Percentiles rank a stretch among this genome's conserved stretches.
These are phyloP conservation scores for Hymenoscyphus infarciens DNA, from an alignment of 2,329 filamentous ascomycete species.

Conservation along the genomic window DNA sequence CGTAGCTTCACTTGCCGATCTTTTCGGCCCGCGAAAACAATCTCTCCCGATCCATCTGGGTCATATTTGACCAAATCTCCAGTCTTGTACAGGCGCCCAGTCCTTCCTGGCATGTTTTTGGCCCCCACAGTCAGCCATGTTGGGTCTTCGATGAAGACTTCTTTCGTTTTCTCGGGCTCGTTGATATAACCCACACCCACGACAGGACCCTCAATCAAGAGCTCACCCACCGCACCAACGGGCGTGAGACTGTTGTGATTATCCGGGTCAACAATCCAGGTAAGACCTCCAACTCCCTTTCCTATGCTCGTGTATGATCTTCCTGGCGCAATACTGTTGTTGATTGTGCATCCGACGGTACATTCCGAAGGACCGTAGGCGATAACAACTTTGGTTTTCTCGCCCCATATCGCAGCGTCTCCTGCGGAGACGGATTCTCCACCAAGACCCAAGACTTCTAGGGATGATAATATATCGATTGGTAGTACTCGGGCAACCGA, in stretches of 20 bases:
- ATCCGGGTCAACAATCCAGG: conserved; percentile 38
- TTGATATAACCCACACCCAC: conserved; percentile 59
- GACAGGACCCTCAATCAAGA: conserved; percentile 44
- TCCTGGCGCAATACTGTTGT: conserved; percentile 5
- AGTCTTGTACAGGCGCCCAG: conserved; percentile 53
- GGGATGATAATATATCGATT: conserved; percentile 18
- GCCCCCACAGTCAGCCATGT: conserved; percentile 46
- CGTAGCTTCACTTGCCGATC: conserved; percentile 64
- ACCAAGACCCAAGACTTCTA: conserved; percentile 25
- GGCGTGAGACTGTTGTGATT: conserved; percentile 17
- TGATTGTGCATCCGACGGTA: conserved; percentile 17
- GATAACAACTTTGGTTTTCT: conserved; percentile 38
- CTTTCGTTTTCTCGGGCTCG: conserved; percentile 53
- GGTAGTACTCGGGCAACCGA: conserved; percentile 26
- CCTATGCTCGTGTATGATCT: conserved; percentile 17
- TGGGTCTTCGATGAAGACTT: conserved; percentile 54
- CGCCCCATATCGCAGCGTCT: conserved; percentile 38
- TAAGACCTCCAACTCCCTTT: conserved; percentile 13
- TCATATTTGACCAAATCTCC: conserved; percentile 56
- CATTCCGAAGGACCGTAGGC: conserved; percentile 39
- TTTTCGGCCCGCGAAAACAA: conserved; percentile 59
- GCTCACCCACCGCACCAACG: conserved; percentile 24
- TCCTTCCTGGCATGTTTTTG: conserved; percentile 35
- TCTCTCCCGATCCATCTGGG: conserved; percentile 39
- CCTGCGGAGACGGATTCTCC: conserved; percentile 36